These are phyloP conservation scores for Chytridium lagenaria DNA, from an alignment of 371 early-diverging fungal genomes.

Conservation along the genomic window DNA sequence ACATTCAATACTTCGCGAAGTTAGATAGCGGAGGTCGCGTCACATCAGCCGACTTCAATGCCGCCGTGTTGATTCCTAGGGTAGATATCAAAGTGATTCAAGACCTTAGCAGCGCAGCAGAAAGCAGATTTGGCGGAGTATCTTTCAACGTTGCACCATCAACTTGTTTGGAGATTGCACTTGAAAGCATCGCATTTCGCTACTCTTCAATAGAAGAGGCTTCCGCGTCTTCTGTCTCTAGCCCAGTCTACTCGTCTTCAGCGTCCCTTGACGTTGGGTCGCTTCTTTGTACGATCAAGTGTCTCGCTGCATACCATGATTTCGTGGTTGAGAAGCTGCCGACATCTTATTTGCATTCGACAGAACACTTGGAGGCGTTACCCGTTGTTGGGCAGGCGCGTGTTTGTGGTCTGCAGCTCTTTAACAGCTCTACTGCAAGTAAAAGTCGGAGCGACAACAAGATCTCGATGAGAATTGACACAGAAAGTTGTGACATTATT, in stretches of 20 bases:
- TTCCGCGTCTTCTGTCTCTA: neutral
- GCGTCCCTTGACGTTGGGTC: neutral
- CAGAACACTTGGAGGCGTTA: neutral
- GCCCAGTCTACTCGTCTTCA: neutral
- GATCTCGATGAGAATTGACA: slow-evolving; percentile 10
- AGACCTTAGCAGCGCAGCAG: neutral
- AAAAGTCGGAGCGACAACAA: neutral
- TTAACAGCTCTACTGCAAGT: neutral
- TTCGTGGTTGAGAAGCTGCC: neutral
- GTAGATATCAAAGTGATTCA: neutral
- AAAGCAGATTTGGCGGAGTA: neutral
- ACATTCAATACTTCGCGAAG: neutral
- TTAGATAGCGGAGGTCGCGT: neutral
- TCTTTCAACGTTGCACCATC: neutral
- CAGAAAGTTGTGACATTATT: slow-evolving; percentile 6
- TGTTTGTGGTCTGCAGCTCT: neutral
- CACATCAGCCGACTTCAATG: neutral
- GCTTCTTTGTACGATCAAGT: neutral
- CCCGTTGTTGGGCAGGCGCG: neutral
- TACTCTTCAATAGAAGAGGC: neutral
- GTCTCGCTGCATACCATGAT: slow-evolving; percentile 11
- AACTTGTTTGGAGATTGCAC: neutral
- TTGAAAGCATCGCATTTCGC: neutral
- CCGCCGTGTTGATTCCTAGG: neutral
- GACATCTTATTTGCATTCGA: neutral